Evolutionary conservation across 2,329 filamentous ascomycete species (phyloP), one percentile per base, ranked within the genome.

Genomic region (Stenocarpella maydis): DNA sequence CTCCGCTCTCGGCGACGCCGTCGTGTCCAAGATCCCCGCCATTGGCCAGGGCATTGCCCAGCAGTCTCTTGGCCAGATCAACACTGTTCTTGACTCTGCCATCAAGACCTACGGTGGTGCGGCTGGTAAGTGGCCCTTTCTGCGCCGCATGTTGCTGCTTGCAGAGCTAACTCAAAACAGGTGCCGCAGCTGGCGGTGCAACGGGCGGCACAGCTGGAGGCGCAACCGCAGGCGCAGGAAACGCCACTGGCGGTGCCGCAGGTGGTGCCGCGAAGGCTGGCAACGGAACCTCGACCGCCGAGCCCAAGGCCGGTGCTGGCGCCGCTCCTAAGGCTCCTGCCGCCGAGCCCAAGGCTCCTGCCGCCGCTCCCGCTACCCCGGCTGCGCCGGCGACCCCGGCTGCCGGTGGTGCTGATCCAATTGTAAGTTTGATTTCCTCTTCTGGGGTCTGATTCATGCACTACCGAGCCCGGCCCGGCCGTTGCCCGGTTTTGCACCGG

Each of bases 1-100:
- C 47, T 21, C 49, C 1, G 75, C 91, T 21, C 74, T 76, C 31
- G 75, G 75, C 67, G 70, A 71, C 34, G 75, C 74, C 49, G 64
- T 76, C 47, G 47, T 41, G 74, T 76, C 26, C 71, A 71, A 76
- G 73, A 72, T 76, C 10, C 75, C 75, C 52, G 71, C 72, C 19
- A 74, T 76, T 41, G 75, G 75, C 45, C 74, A 76, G 71, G 34
- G 71, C n/a, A 76, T 76, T 54, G 75, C 75, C 26, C 72, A 76
- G 72, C 71, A 74, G 47, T 73, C 71, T 28, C 73, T 76, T 31
- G 71, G 71, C n/a, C 72, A 76, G 67, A 74, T 76, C 53, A 74
- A 71, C 69, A 63, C 63, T 2, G 71, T 69, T 26, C 68, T 76
- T n/a, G 70, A 75, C 10, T 39, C 65, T 3, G 75, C 73, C 5